Base-by-base conservation (phyloP, 2,329 filamentous ascomycete genomes). In the Neoscytalidium dimidiatum region DNA sequence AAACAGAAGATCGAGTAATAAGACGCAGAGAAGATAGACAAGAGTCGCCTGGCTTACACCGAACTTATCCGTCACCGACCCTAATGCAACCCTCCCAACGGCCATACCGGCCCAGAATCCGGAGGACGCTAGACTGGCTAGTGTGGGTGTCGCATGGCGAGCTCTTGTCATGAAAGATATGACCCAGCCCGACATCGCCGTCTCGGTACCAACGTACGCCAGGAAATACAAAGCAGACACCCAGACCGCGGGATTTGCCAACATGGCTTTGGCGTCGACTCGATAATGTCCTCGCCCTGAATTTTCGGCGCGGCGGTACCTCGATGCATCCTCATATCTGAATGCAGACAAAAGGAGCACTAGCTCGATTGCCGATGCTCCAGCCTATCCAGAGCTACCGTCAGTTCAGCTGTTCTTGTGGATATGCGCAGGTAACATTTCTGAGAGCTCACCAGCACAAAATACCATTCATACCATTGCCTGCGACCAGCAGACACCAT, bases 21-120 rank as follows among this genome's bases (percentile, higher is more conserved):
- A 4, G 8, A 26, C 11, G 23, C 29, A 38, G 31, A 66, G 31
- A 7, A 76, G 62, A 49, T 77, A 77, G 9, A 62, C 46, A n/a
- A 67, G 65, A 7, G 72, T 71, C 0, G 75, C 72, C 3, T 33
- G 23, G 4, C 72, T 64, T 1, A 75, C 68, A 3, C 76, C 75
- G 2, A 77, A 61, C 38, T 49, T 70, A 19, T 77, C 73, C 0
- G 76, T 78, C 6, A 76, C 68, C 19, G 66, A 38, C 1, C 77
- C 76, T 5, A 80, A 70, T 0, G 67, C 46, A 4, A 78, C 60
- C 65, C 81, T 70, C 0, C 81, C 81, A 5, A 75, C 63, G 0
- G 79, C 77, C 78, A 82, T 81, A 17, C 81, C 81, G 19, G 75
- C 70, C 77, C 80, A 82, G 68, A 81, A 83, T 0, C 75, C 76